Evolutionary conservation across 2,329 filamentous ascomycete genomes (phyloP).

Genomic region (Exophiala dermatitidis): DNA sequence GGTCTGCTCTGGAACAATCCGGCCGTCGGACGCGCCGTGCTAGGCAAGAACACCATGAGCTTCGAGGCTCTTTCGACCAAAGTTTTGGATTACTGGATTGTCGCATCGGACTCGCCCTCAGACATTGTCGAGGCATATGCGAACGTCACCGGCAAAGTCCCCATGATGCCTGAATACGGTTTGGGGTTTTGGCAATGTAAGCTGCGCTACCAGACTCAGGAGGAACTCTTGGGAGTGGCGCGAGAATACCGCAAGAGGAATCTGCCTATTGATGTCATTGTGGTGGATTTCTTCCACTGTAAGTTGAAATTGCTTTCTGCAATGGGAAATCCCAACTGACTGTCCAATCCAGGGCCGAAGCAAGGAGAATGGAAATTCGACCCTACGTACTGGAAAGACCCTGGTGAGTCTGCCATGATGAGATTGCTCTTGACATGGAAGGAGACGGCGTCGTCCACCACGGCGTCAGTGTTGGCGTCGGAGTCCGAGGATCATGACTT

Average conservation of each 20-base stretch:
- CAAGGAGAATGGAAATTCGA: slow-evolving; percentile 66
- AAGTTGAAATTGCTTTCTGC: not conserved
- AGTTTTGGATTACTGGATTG: slow-evolving; percentile 57
- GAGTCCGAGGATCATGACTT: not conserved
- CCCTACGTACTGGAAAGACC: slow-evolving; percentile 57
- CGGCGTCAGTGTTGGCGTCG: not conserved
- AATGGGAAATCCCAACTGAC: not conserved
- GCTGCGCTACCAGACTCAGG: slow-evolving; percentile 58
- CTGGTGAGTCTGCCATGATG: slow-evolving; percentile 36
- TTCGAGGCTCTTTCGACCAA: slow-evolving; percentile 56
- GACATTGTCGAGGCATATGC: slow-evolving; percentile 54
- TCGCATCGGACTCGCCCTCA: slow-evolving; percentile 49
- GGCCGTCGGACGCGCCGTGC: slow-evolving; percentile 52
- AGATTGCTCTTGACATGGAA: slow-evolving; percentile 16
- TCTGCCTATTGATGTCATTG: slow-evolving; percentile 58
- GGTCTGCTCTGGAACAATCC: slow-evolving; percentile 63
- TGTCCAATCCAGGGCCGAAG: slow-evolving; percentile 40
- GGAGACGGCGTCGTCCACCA: slow-evolving; percentile 9
- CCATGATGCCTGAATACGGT: slow-evolving; percentile 63
- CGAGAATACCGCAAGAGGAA: slow-evolving; percentile 51
- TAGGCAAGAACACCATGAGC: slow-evolving; percentile 55
- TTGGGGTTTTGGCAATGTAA: slow-evolving; percentile 65
- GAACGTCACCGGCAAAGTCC: slow-evolving; percentile 50
- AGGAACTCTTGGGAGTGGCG: slow-evolving; percentile 54
- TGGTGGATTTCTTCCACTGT: slow-evolving; percentile 60